Conservation (phyloP, 2,329 filamentous ascomycete species). For the Ilyonectria mors-panacis region DNA sequence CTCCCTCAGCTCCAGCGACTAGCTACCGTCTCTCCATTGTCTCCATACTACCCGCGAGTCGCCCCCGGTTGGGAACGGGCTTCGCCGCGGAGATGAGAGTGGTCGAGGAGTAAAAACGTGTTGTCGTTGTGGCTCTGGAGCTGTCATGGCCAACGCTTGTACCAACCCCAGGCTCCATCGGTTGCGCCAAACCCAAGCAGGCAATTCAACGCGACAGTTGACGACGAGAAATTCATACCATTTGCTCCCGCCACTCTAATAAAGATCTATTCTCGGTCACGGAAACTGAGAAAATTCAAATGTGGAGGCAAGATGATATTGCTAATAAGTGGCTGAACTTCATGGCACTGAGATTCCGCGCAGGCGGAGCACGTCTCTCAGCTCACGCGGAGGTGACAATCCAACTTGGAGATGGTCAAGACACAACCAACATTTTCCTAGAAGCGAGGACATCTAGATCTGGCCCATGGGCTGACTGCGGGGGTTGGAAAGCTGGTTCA, state of each 20-base stretch:
- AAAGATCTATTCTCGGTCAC: background rate
- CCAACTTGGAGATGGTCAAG: constrained; percentile 6
- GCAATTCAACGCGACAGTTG: constrained; percentile 1
- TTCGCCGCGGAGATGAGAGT: constrained; percentile 34
- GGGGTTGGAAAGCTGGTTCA: constrained; percentile 39
- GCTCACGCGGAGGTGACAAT: constrained; percentile 17
- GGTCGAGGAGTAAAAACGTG: constrained; percentile 33
- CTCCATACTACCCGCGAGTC: constrained; percentile 36
- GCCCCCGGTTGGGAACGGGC: constrained; percentile 27
- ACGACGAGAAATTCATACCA: background rate
- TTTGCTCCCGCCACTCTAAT: constrained; percentile 8
- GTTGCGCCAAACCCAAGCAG: background rate
- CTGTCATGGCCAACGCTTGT: constrained; percentile 25
- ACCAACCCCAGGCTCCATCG: constrained; percentile 17
- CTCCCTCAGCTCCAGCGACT: constrained; percentile 34
- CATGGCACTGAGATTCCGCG: background rate
- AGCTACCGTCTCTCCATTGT: constrained; percentile 28
- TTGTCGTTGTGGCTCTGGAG: constrained; percentile 35
- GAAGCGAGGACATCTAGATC: constrained; percentile 34
- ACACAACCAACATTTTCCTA: constrained; percentile 19
- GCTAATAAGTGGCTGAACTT: background rate
- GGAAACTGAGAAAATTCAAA: background rate
- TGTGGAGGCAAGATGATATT: background rate
- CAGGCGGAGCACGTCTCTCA: background rate
- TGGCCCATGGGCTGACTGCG: constrained; percentile 38